A percentile compares a stretch with the other conserved stretches of the same genome.
These are phyloP conservation scores for Russula emetica DNA, from an alignment of 768 basidiomycete genomes.

Conservation along the genomic window DNA sequence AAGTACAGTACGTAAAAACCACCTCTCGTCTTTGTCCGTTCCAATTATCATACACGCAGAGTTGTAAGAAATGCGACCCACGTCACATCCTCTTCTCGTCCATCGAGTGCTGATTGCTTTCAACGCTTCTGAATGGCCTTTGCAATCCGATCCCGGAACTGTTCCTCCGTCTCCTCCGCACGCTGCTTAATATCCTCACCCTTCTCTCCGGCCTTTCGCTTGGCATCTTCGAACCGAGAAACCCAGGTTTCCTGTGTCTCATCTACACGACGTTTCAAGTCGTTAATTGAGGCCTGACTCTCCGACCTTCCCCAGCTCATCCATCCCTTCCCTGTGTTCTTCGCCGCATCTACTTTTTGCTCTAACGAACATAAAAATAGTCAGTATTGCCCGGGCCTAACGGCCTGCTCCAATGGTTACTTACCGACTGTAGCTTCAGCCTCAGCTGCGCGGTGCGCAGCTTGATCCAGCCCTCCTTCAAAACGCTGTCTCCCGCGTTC, in stretches of 20 bases:
- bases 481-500: constrained; percentile 17
- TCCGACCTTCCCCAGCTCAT: constrained; percentile 22
- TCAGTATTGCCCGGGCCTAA: neutral
- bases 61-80: neutral
- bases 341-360: constrained; percentile 16
- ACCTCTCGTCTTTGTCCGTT: neutral
- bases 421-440: constrained; percentile 7
- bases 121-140: constrained; percentile 18
- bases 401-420: neutral
- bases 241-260: constrained; percentile 22
- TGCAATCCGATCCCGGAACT: constrained; percentile 20
- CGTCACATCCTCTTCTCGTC: neutral
- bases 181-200: constrained; percentile 23
- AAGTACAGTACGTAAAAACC: constrained; percentile 5
- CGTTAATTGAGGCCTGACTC: constrained; percentile 10
- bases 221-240: constrained; percentile 23
- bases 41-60: neutral
- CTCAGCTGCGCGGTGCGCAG: constrained; percentile 1
- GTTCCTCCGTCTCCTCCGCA: constrained; percentile 24
- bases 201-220: constrained; percentile 16
- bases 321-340: constrained; percentile 18
- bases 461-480: constrained; percentile 12
- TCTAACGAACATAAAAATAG: neutral
- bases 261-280: constrained; percentile 20
- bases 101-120: neutral